Evolutionary conservation across 2,329 filamentous ascomycete genomes (phyloP), one percentile per base, ranked within the genome.

Genomic region (Penicillium polonicum): DNA sequence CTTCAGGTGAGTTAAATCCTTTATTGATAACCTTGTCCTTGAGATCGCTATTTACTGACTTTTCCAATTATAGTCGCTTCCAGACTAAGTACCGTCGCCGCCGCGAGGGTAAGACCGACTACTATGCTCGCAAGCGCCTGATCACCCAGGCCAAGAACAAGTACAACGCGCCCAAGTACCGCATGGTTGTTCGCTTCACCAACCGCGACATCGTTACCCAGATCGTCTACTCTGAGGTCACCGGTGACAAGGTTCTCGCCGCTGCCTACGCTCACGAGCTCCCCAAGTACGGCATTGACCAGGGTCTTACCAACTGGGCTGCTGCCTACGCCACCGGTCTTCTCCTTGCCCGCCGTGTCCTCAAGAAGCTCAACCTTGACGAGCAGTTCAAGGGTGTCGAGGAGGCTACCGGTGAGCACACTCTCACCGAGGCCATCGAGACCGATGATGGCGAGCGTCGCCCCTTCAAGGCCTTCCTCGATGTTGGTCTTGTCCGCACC

Each of bases 121-220:
- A 99, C 91, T 97, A 97, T 82, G 94, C 94, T 79, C 93, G 94
- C 81, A 97, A 97, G 91, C 90, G 94, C 78, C 87, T 99, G 81
- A 94, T 97, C 86, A 92, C 91, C 85, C 94, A 99, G 87, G 94
- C 94, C 84, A 99, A 97, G 91, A 99, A 99, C 91, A 99, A 99
- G 90, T 99, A 97, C 90, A 96, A 96, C 84, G 90, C 94, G 66
- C 94, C 94, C 82, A 99, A 99, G 88, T 97, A 99, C 89, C 91
- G 94, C 78, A 89, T 99, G 77, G 94, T 99, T 70, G 91, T 99
- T 79, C 94, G 94, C 80, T 96, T 96, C 89, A 95, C 91, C 86
- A 96, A 97, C 89, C 91, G 92, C 82, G 93, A 99, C 86, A 96
- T 97, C 85, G 90, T 97, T 83, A 88, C 87, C 83, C 94, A 99